Percentiles rank a stretch among this genome's conserved stretches.
These are phyloP conservation scores for Argentina anserina DNA, from an alignment of 306 rosid genomes.

Conservation along the genomic window DNA sequence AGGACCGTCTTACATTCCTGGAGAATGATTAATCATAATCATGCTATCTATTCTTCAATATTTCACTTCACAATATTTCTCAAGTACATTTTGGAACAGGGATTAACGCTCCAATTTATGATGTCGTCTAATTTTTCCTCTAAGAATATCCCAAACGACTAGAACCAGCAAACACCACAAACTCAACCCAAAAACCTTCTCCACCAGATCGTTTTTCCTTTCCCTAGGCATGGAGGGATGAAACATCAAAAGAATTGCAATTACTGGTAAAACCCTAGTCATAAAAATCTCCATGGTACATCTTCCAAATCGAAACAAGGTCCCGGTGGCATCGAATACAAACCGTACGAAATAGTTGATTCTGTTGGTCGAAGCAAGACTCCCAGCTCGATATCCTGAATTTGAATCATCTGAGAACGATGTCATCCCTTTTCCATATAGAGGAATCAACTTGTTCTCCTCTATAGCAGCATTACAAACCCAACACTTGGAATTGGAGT, in stretches of 20 bases:
- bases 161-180: slow-evolving; percentile 6
- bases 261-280: slow-evolving; percentile 1
- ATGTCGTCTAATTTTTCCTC: background rate
- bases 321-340: background rate
- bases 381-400: background rate
- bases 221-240: slow-evolving; percentile 14
- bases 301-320: background rate
- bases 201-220: slow-evolving; percentile 6
- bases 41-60: too few species aligned
- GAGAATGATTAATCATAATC: too few species aligned
- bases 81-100: background rate
- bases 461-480: slow-evolving; percentile 6
- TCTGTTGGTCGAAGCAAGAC: background rate
- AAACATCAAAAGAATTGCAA: slow-evolving; percentile 5
- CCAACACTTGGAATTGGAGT: background rate
- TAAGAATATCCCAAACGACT: slow-evolving; percentile 12
- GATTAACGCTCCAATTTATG: background rate
- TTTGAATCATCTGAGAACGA: background rate
- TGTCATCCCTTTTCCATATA: slow-evolving; percentile 4
- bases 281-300: background rate
- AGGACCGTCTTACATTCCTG: too few species aligned
- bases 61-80: background rate
- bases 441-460: slow-evolving; percentile 1
- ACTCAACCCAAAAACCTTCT: slow-evolving; percentile 11
- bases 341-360: background rate